phyloP scores from a whole-genome alignment of 306 rosid genomes.

The Cucumis melo region DNA sequence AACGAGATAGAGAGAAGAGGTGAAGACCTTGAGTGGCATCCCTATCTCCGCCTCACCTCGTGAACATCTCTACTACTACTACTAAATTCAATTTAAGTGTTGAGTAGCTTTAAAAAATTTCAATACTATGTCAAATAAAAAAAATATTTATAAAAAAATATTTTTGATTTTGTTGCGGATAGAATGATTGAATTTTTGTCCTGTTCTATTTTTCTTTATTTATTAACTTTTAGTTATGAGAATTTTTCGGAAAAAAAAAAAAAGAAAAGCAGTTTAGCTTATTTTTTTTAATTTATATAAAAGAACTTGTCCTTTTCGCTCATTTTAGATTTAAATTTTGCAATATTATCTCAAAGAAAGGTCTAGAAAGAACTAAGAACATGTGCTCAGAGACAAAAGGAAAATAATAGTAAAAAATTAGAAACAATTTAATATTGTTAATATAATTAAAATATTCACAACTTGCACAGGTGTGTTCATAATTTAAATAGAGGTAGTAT shows the following conservation, averaged over 20 bases:
- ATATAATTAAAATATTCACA: neutral
- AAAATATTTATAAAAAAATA: neutral
- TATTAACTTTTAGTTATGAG: neutral
- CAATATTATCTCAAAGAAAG: neutral
- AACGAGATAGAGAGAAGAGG: too few species aligned
- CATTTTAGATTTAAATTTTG: neutral
- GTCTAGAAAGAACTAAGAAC: slow-evolving; percentile 6
- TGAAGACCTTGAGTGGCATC: too few species aligned
- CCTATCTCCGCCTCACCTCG: too few species aligned
- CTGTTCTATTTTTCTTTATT: neutral
- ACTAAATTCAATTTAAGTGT: too few species aligned
- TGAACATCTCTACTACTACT: too few species aligned
- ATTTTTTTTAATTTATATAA: neutral
- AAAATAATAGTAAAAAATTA: neutral
- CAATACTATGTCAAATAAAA: neutral
- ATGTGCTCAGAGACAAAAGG: neutral
- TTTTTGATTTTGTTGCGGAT: neutral
- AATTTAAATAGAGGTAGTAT: neutral
- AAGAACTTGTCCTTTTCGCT: too few species aligned
- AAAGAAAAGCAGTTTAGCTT: neutral
- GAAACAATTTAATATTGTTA: neutral
- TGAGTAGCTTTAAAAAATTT: neutral
- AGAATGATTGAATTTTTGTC: neutral
- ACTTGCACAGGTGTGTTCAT: neutral
- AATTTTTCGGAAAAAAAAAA: neutral